These are phyloP conservation scores for Aegilops speltoides DNA, from an alignment of 176 grass and related monocot genomes.

Conservation along the genomic window DNA sequence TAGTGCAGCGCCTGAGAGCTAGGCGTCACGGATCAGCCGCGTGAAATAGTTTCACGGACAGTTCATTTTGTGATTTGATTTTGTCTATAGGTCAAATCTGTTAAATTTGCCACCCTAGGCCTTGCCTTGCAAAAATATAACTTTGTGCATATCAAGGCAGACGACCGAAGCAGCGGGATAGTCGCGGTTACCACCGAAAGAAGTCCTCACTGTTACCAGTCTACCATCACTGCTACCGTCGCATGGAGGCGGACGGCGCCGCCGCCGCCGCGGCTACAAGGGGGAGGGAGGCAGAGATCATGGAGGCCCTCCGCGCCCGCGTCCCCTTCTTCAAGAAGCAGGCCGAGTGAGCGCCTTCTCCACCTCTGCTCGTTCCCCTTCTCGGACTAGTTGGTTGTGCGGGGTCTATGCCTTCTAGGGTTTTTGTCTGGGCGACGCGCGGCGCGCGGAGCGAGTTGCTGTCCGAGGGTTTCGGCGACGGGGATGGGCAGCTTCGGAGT, in stretches of 20 bases:
- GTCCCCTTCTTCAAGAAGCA: conserved; percentile 73
- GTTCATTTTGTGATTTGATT: too few species aligned
- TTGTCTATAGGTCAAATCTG: too few species aligned
- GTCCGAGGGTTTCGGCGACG: neutral
- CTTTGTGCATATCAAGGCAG: neutral
- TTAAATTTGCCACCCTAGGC: too few species aligned
- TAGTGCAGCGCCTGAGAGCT: too few species aligned
- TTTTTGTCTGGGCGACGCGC: neutral
- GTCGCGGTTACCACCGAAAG: neutral
- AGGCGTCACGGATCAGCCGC: too few species aligned
- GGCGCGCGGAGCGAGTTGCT: neutral
- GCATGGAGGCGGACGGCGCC: conserved; percentile 23
- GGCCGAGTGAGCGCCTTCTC: conserved; percentile 59
- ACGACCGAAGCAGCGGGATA: neutral
- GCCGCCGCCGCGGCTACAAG: conserved; percentile 35
- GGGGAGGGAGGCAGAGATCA: conserved; percentile 61
- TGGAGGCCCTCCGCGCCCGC: conserved; percentile 58
- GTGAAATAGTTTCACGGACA: too few species aligned
- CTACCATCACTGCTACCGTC: neutral
- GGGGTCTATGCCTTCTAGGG: conserved; percentile 24
- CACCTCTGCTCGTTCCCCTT: neutral
- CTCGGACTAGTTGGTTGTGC: neutral
- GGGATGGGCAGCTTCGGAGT: neutral
- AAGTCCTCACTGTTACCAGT: neutral
- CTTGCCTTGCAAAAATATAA: too few species aligned